phyloP scores from a whole-genome alignment of 2,329 filamentous ascomycete genomes.

The Monilinia polystroma region DNA sequence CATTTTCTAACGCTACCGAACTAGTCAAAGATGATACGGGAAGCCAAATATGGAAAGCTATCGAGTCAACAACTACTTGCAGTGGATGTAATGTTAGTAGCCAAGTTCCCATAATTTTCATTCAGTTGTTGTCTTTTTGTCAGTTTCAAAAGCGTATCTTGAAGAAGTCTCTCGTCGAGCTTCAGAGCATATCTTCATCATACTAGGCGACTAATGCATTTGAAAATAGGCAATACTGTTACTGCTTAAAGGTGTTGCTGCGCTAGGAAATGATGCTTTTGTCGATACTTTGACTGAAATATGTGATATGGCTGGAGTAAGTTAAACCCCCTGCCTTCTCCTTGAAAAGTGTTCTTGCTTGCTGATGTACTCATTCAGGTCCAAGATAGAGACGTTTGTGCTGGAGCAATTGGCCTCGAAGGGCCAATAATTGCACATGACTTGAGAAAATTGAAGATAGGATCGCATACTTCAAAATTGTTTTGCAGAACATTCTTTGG shows the following conservation, averaged over 20 bases:
- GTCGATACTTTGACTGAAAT: constrained; percentile 42
- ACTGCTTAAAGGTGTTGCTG: constrained; percentile 47
- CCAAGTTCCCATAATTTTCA: background rate
- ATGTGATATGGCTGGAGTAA: constrained; percentile 35
- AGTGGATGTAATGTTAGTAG: constrained; percentile 22
- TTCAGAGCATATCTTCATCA: background rate
- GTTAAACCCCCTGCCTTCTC: constrained; percentile 25
- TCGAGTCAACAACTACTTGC: constrained; percentile 19
- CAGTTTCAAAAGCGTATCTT: background rate
- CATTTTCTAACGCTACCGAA: constrained; percentile 7
- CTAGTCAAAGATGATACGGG: constrained; percentile 18
- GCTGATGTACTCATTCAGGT: constrained; percentile 13
- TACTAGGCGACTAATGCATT: background rate
- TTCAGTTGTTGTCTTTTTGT: background rate
- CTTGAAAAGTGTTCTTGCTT: background rate
- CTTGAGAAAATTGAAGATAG: constrained; percentile 49
- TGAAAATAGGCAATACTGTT: constrained; percentile 39
- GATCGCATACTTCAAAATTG: constrained; percentile 51
- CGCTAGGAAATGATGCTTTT: constrained; percentile 46
- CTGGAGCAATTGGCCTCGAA: constrained; percentile 52
- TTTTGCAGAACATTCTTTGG: constrained; percentile 56
- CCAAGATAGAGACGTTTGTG: constrained; percentile 40
- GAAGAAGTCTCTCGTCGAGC: background rate
- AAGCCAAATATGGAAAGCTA: constrained; percentile 20
- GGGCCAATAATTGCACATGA: constrained; percentile 53